Evolutionary conservation across 345 rosid genomes (phyloP).

Genomic region (Salix dunnii): DNA sequence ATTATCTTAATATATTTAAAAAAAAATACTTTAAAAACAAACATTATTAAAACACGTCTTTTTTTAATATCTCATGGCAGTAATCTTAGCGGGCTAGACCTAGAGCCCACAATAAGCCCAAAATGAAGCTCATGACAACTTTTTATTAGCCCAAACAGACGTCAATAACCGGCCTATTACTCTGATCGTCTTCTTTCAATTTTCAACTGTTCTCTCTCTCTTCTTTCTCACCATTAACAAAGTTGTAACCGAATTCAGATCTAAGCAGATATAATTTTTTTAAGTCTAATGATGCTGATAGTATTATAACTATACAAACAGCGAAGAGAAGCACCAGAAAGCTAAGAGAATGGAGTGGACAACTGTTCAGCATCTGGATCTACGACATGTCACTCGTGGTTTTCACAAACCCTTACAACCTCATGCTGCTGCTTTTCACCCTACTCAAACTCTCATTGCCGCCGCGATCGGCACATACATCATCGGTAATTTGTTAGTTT

Average conservation of each 20-base stretch:
- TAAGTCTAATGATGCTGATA: not conserved
- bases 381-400: conserved; percentile 75
- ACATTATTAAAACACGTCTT: no score
- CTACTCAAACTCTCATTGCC: conserved; percentile 69
- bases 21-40: no score
- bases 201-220: not conserved
- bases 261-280: not conserved
- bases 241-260: not conserved
- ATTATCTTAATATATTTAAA: no score
- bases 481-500: conserved; percentile 46
- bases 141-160: not conserved
- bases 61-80: no score
- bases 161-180: not conserved
- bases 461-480: conserved; percentile 69
- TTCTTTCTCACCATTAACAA: not conserved
- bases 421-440: conserved; percentile 87
- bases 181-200: no score
- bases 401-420: conserved; percentile 73
- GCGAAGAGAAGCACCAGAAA: no score
- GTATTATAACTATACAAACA: no score
- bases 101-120: not conserved
- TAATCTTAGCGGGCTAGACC: no score
- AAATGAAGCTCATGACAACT: not conserved
- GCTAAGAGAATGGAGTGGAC: conserved; percentile 84
- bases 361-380: conserved; percentile 95